Evolutionary conservation across 2,329 filamentous ascomycete genomes (phyloP).

Genomic region (Colletotrichum coccodes): DNA sequence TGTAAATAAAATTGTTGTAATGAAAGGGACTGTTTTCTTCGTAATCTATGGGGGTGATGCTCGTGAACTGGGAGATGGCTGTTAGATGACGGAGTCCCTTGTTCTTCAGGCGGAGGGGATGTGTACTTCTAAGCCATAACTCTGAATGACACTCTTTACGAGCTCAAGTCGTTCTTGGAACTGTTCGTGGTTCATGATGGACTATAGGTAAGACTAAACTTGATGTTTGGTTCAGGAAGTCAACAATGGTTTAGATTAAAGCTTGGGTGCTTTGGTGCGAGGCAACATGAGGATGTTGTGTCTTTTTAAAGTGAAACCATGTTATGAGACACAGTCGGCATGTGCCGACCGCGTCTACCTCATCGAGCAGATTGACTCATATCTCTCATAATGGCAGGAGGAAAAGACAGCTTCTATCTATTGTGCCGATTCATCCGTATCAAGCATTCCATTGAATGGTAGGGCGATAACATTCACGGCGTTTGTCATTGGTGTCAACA

Average conservation of each 20-base stretch:
- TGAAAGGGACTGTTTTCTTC: not conserved
- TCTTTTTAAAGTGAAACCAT: not conserved
- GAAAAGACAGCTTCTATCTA: rapidly evolving
- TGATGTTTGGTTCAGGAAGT: not conserved
- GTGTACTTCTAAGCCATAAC: not conserved
- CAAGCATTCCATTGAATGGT: not conserved
- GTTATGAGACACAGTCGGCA: not conserved
- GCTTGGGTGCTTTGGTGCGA: too few species aligned
- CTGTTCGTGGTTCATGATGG: not conserved
- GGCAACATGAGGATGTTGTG: not conserved
- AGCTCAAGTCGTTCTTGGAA: conserved; percentile 6
- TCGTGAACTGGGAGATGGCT: not conserved
- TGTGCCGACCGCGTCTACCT: not conserved
- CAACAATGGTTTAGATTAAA: not conserved
- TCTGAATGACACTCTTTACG: not conserved
- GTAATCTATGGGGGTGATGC: conserved; percentile 3
- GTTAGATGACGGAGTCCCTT: not conserved
- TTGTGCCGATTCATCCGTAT: not conserved
- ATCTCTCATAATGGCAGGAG: not conserved
- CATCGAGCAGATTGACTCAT: not conserved
- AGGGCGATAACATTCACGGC: not conserved
- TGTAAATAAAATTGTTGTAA: conserved; percentile 37
- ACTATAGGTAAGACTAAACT: not conserved
- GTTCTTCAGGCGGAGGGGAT: not conserved
- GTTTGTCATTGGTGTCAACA: not conserved